phyloP scores from a whole-genome alignment of 805 yeast genomes.

The Scheffersomyces ergatensis region DNA sequence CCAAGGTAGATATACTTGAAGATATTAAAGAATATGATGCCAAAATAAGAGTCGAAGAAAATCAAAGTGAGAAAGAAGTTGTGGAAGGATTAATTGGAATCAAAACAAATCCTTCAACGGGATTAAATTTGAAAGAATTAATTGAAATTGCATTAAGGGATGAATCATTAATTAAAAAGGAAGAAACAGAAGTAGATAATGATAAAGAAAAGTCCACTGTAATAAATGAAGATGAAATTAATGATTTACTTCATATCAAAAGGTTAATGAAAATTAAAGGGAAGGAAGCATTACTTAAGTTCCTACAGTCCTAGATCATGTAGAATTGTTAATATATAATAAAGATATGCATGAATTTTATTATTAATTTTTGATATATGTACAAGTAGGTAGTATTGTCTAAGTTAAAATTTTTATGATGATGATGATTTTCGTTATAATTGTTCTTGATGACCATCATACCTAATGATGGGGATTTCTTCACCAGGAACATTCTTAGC shows the following conservation, averaged over 20 bases:
- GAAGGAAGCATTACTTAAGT: constrained; percentile 57
- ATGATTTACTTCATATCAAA: constrained; percentile 55
- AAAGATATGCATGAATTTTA: background rate
- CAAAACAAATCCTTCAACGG: constrained; percentile 25
- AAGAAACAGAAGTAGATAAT: constrained; percentile 7
- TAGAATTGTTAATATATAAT: background rate
- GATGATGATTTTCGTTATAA: no score
- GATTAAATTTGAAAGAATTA: constrained; percentile 47
- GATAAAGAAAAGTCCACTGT: constrained; percentile 5
- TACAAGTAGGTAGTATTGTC: no score
- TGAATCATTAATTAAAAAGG: constrained; percentile 5
- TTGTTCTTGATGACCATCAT: no score
- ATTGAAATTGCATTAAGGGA: constrained; percentile 37
- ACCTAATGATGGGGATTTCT: constrained; percentile 36
- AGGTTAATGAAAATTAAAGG: constrained; percentile 69
- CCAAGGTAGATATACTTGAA: constrained; percentile 15
- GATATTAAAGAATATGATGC: constrained; percentile 23
- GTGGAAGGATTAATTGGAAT: constrained; percentile 28
- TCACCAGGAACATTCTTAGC: constrained; percentile 50
- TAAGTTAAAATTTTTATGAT: no score
- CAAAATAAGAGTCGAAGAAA: constrained; percentile 12
- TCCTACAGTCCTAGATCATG: constrained; percentile 40
- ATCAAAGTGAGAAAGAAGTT: constrained; percentile 14
- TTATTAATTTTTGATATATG: constrained; percentile 4
- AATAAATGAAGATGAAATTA: constrained; percentile 34